Percentiles rank a stretch among this genome's conserved stretches.
Evolutionary conservation across 2,329 filamentous ascomycete species (phyloP).

Genomic region (Trichoderma gracile): DNA sequence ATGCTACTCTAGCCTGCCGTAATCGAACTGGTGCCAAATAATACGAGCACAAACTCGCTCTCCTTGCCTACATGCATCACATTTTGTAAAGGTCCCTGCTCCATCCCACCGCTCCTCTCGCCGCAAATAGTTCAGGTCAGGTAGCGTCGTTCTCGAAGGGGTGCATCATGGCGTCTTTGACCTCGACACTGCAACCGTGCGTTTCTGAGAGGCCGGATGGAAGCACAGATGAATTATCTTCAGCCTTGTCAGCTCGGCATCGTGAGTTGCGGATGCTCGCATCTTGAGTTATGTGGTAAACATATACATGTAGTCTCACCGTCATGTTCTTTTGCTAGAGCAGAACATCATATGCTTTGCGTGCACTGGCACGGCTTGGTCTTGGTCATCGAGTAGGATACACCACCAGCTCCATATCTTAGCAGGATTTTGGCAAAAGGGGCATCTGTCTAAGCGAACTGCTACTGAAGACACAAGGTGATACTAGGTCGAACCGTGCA

Average conservation of each 20-base stretch:
- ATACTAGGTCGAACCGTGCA: constrained; percentile 1
- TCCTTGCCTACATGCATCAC: not conserved
- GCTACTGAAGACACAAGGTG: not conserved
- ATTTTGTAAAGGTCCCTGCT: not conserved
- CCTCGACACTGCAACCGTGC: not conserved
- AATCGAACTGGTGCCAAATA: constrained; percentile 10
- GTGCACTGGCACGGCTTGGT: not conserved
- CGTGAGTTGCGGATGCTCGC: not conserved
- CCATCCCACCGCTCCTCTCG: not conserved
- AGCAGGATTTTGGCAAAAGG: not conserved
- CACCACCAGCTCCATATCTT: too few relatives aligned
- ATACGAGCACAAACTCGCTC: constrained; percentile 14
- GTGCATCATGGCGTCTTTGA: not conserved
- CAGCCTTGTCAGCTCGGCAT: constrained; percentile 13
- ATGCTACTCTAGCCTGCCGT: constrained; percentile 22
- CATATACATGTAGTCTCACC: not conserved
- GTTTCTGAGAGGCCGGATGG: not conserved
- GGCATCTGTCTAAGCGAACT: not conserved
- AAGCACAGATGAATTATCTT: not conserved
- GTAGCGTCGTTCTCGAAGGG: not conserved
- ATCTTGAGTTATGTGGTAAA: not conserved
- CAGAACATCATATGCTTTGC: not conserved
- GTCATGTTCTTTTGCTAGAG: too few relatives aligned
- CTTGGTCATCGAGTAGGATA: not conserved
- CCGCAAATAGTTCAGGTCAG: not conserved